Evolutionary conservation across 2,329 filamentous ascomycete species (phyloP).

Genomic region (Fusarium chuoi): DNA sequence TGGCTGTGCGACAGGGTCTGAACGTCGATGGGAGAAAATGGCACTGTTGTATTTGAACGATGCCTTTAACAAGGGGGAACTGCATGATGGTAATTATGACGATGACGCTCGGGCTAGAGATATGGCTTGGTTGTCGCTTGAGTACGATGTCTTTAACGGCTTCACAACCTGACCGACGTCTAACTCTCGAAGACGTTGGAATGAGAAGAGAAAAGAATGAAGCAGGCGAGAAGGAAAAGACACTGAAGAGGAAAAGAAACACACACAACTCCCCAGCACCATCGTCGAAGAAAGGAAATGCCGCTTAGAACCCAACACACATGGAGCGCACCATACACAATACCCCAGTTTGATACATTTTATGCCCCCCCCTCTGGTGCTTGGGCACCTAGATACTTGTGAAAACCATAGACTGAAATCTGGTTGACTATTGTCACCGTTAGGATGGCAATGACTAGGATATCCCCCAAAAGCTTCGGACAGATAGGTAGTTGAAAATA

Average conservation of each 20-base stretch:
- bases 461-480: not conserved
- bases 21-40: conserved; percentile 5
- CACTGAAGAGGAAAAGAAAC: not conserved
- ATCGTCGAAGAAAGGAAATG: not conserved
- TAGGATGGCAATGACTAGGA: not conserved
- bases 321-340: not conserved
- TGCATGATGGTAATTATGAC: not conserved
- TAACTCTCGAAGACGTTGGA: not conserved
- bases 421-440: not conserved
- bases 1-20: not conserved
- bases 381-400: not conserved
- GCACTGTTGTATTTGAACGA: not conserved
- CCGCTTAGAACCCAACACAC: not conserved
- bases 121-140: not conserved
- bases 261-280: not conserved
- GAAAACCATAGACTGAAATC: not conserved
- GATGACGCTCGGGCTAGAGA: not conserved
- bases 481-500: not conserved
- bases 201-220: not conserved
- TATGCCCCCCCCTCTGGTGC: not conserved
- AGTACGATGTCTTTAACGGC: not conserved
- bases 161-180: not conserved
- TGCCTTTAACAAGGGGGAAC: not conserved
- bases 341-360: not conserved
- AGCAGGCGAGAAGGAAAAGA: not conserved